A percentile compares a stretch with the other conserved stretches of the same genome.
phyloP scores from a whole-genome alignment of 2,329 filamentous ascomycete species.

The Triangularia verruculosa region DNA sequence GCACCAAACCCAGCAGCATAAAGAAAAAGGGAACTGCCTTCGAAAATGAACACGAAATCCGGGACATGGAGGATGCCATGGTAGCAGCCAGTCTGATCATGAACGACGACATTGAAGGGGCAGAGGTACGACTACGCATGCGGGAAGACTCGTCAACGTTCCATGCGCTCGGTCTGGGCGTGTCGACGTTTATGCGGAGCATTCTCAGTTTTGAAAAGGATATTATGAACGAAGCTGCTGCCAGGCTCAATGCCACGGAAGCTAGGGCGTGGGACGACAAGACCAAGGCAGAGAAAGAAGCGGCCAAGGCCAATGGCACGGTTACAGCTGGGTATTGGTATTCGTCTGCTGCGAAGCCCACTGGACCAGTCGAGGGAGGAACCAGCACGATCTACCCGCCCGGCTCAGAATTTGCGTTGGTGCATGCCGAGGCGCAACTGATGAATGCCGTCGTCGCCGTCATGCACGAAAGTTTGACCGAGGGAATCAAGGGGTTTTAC shows the following conservation, averaged over 20 bases:
- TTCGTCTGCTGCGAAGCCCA: conserved; percentile 23
- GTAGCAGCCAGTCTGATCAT: conserved; percentile 70
- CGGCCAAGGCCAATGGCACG: conserved; percentile 29
- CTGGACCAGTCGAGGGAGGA: conserved; percentile 33
- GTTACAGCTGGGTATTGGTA: conserved; percentile 26
- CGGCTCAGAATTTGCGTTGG: conserved; percentile 82
- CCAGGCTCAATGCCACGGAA: conserved; percentile 72
- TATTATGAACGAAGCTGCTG: conserved; percentile 78
- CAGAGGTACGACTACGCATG: conserved; percentile 71
- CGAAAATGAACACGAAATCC: conserved; percentile 41
- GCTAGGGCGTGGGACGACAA: conserved; percentile 72
- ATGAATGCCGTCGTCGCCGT: conserved; percentile 88
- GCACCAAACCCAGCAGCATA: conserved; percentile 2
- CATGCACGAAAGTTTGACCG: conserved; percentile 87
- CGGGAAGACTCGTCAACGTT: conserved; percentile 76
- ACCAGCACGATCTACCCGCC: conserved; percentile 65
- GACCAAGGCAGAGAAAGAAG: conserved; percentile 68
- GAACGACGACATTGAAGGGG: conserved; percentile 85
- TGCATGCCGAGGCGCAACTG: conserved; percentile 79
- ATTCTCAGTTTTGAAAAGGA: conserved; percentile 90
- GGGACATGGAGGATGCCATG: conserved; percentile 59
- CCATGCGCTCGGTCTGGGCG: conserved; percentile 77
- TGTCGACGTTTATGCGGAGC: conserved; percentile 80
- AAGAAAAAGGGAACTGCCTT: conserved; percentile 4
- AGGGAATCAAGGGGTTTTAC: conserved; percentile 88